Percentiles rank a stretch among this genome's conserved stretches.
Evolutionary conservation across 2,329 filamentous ascomycete genomes (phyloP).

Genomic region (Fusarium armeniacum): DNA sequence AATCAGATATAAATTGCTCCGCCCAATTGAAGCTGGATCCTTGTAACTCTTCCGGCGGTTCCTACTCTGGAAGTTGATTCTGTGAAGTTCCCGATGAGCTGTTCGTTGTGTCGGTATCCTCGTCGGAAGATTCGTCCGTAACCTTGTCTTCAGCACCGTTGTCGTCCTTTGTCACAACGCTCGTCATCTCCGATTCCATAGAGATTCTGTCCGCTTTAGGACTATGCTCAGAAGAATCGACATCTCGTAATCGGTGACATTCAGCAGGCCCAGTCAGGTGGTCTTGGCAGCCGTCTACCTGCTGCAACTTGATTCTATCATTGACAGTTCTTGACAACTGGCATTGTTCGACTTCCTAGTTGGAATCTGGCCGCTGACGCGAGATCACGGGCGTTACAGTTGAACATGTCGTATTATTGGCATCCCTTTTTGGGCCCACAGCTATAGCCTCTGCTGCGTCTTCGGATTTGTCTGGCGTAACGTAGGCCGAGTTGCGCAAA

Average conservation of each 20-base stretch:
- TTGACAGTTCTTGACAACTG: background rate
- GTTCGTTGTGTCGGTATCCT: background rate
- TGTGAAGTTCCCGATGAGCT: background rate
- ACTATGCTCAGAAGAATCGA: background rate
- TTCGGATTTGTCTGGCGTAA: background rate
- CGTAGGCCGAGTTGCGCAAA: background rate
- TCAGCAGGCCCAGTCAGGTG: background rate
- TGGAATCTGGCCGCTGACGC: background rate
- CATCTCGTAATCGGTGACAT: background rate
- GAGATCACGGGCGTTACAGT: background rate
- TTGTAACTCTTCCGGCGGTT: background rate
- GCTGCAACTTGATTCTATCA: slow-evolving; percentile 2
- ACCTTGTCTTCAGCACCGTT: background rate
- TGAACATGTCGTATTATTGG: background rate
- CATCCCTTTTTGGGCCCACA: background rate
- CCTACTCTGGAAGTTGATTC: background rate
- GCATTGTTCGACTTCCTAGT: background rate
- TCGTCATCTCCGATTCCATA: background rate
- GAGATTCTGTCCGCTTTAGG: too few relatives aligned
- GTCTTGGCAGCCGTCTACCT: slow-evolving; percentile 2
- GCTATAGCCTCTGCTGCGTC: background rate
- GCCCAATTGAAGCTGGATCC: background rate
- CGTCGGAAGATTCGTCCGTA: background rate
- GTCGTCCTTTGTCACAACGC: background rate
- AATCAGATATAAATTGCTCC: background rate